A percentile compares a stretch with the other conserved stretches of the same genome.
Conservation (phyloP, 192 early-diverging fungal species). For the Linnemannia hyalina region DNA sequence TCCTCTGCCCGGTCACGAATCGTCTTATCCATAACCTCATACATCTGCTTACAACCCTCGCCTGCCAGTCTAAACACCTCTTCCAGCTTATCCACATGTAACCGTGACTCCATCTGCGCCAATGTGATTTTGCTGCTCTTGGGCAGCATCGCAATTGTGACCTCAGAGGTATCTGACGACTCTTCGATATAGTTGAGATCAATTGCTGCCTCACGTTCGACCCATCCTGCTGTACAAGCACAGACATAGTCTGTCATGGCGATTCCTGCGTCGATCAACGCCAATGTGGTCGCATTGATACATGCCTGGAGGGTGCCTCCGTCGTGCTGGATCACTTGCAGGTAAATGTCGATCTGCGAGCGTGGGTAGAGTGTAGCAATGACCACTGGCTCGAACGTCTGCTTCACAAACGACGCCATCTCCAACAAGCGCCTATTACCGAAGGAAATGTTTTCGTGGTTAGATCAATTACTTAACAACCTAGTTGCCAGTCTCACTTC, state of each 20-base stretch:
- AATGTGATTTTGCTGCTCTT: constrained; percentile 86
- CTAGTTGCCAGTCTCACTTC: background rate
- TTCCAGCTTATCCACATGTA: constrained; percentile 87
- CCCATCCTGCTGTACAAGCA: constrained; percentile 89
- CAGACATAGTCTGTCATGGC: constrained; percentile 88
- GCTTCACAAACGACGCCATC: constrained; percentile 84
- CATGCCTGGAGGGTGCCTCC: constrained; percentile 86
- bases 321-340: constrained; percentile 95
- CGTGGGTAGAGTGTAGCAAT: constrained; percentile 79
- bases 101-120: constrained; percentile 88
- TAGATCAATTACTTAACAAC: background rate
- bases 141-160: constrained; percentile 90
- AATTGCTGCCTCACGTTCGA: constrained; percentile 80
- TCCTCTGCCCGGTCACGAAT: constrained; percentile 67
- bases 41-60: constrained; percentile 77
- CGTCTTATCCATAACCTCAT: constrained; percentile 70
- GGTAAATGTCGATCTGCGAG: constrained; percentile 93
- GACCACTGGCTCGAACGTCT: constrained; percentile 94
- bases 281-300: constrained; percentile 88
- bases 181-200: constrained; percentile 94
- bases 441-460: background rate
- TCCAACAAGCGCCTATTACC: constrained; percentile 82
- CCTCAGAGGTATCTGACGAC: constrained; percentile 84
- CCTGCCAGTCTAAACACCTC: constrained; percentile 73
- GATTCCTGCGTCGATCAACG: constrained; percentile 85